A percentile compares a stretch with the other conserved stretches of the same genome.
phyloP scores from a whole-genome alignment of 768 basidiomycete species.

The Trametes gibbosa region DNA sequence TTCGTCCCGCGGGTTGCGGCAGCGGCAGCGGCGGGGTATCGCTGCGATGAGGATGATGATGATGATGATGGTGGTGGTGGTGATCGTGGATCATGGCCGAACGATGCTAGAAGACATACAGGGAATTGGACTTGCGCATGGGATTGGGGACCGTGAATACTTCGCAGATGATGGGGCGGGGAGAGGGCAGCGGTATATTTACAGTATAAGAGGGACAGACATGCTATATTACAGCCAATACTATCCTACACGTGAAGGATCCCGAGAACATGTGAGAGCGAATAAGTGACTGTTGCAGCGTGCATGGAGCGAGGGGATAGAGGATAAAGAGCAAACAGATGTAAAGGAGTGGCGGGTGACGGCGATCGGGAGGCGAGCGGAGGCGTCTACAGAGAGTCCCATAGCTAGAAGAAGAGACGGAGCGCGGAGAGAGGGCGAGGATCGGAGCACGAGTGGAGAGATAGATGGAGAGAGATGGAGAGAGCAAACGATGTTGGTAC shows the following conservation, averaged over 20 bases:
- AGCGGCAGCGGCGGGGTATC: not conserved
- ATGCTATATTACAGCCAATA: conserved; percentile 21
- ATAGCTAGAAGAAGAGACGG: conserved; percentile 3
- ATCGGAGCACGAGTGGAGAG: not conserved
- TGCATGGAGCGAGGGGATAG: conserved; percentile 3
- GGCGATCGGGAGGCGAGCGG: conserved; percentile 1
- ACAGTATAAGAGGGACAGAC: conserved; percentile 14
- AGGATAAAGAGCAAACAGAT: not conserved
- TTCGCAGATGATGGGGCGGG: not conserved
- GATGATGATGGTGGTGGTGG: no score
- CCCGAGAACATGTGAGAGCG: conserved; percentile 22
- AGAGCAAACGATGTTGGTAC: conserved; percentile 15
- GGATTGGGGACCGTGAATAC: no score
- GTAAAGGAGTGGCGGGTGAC: not conserved
- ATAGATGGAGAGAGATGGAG: conserved; percentile 1
- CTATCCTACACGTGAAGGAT: conserved; percentile 21
- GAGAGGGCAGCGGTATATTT: conserved; percentile 16
- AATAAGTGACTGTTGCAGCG: conserved; percentile 17
- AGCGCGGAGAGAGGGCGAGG: not conserved
- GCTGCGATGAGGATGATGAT: no score
- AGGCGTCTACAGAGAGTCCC: conserved; percentile 22
- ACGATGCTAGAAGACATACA: no score
- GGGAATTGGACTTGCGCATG: no score
- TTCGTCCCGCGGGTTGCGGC: conserved; percentile 12
- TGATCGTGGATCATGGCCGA: not conserved